phyloP scores from a whole-genome alignment of 129 eudicot genomes.

The Chrysanthemum seticuspe region DNA sequence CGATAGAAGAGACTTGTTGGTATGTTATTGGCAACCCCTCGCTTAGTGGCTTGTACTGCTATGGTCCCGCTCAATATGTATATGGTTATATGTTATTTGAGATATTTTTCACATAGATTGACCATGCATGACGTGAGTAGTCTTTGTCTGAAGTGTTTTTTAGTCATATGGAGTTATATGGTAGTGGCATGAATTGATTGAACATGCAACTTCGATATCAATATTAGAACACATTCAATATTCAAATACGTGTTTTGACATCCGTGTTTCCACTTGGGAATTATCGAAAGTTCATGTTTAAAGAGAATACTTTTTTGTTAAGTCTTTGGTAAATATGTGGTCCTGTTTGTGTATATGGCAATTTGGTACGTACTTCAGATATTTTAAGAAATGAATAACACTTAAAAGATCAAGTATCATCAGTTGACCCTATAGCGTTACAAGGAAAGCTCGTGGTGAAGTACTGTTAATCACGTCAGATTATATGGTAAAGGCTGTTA shows the following conservation, averaged over 20 bases:
- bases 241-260: neutral
- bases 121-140: neutral
- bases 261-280: too few relatives aligned
- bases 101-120: neutral
- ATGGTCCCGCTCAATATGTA: constrained; percentile 4
- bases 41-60: neutral
- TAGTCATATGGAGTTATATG: neutral
- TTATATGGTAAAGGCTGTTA: neutral
- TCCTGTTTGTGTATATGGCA: too few relatives aligned
- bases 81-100: neutral
- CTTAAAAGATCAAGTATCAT: too few relatives aligned
- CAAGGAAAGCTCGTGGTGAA: neutral
- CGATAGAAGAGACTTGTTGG: neutral
- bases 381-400: too few relatives aligned
- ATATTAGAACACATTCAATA: neutral
- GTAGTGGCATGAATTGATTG: neutral
- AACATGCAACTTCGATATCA: neutral
- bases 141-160: neutral
- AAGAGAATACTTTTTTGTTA: neutral
- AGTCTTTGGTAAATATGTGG: neutral
- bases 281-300: neutral
- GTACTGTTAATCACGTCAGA: neutral
- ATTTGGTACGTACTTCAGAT: too few relatives aligned
- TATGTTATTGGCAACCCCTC: neutral
- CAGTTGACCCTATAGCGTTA: neutral